phyloP scores from a whole-genome alignment of 352 stramenopile genomes.

The Pythium pyrilobum region DNA sequence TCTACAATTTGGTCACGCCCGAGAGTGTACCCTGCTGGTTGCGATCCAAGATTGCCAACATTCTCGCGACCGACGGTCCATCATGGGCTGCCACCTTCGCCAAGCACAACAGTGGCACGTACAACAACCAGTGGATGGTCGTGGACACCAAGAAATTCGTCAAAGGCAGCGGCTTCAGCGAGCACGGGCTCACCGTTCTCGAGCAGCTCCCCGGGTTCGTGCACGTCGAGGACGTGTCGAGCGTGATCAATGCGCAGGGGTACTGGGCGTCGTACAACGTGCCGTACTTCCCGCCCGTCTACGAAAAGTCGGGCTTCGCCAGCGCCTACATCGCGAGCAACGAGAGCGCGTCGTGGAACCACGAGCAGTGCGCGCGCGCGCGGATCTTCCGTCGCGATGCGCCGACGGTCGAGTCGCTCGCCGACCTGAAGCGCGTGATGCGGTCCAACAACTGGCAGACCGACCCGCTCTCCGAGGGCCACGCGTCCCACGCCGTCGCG shows the following conservation, averaged over 20 bases:
- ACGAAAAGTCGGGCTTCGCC: conserved; percentile 48
- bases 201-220: conserved; percentile 68
- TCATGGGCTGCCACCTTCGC: conserved; percentile 44
- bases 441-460: conserved; percentile 58
- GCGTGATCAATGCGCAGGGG: conserved; percentile 35
- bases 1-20: conserved; percentile 46
- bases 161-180: conserved; percentile 29
- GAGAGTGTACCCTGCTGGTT: conserved; percentile 64
- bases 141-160: conserved; percentile 59
- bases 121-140: conserved; percentile 87
- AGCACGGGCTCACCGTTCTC: conserved; percentile 50
- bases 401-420: conserved; percentile 31
- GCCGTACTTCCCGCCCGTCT: conserved; percentile 65
- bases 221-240: conserved; percentile 49
- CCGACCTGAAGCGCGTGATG: conserved; percentile 59
- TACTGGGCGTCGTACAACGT: conserved; percentile 85
- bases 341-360: conserved; percentile 31
- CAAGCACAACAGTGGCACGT: conserved; percentile 67
- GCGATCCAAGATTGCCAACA: conserved; percentile 48
- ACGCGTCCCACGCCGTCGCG: conserved; percentile 52
- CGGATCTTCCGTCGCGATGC: conserved; percentile 56
- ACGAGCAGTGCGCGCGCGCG: conserved; percentile 38
- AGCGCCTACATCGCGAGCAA: conserved; percentile 30
- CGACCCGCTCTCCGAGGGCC: conserved; percentile 39
- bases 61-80: conserved; percentile 33